Base-by-base conservation (phyloP, 2,329 filamentous ascomycete genomes). In the Xylaria sp. region DNA sequence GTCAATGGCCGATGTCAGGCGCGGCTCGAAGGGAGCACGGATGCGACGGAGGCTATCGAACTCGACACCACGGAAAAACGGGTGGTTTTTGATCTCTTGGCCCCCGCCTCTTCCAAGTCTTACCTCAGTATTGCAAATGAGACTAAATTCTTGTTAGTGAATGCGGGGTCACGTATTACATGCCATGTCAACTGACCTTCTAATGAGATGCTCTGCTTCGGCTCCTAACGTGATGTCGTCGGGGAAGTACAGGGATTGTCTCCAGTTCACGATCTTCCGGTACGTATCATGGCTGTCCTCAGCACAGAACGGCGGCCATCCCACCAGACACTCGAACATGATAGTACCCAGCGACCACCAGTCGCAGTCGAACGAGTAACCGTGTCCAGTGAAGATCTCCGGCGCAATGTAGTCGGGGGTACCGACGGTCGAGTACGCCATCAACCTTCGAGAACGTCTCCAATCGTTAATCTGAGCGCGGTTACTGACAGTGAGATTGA, bases 331-430 rank as follows among this genome's bases (percentile, higher is more conserved):
- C 75, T 99, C 94, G 68, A 97, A 99, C 94, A 99, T 97, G 76
- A 99, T 99, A 41, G 94, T 97, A 48, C 94, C 94, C 45, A 99
- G 83, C 19, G 91, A 96, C 94, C 94, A 99, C 94, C 94, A 99
- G 79, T 99, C 94, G 72, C 94, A 99, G 71, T 95, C 89, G 68
- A 93, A 96, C 54, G 91, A 91, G 77, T 99, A 99, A 44, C 94
- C 94, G 68, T 96, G 90, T 17, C 93, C 92, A 43, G 91, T 95
- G 74, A 99, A 97, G 66, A 99, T 97, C 72, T 99, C 94, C 2
- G 94, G 94, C 1, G 94, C 94, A 70, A 99, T 99, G 72, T 99
- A 99, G 74, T 99, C 94, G 8, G 94, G 94, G 1, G 94, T 99
- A 61, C 94, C 94, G 60, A 99, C 94, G 2, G 94, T 97, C 1